Evolutionary conservation across 441 rosid genomes (phyloP), one percentile per base, ranked within the genome.

Genomic region (Viola pubescens): DNA sequence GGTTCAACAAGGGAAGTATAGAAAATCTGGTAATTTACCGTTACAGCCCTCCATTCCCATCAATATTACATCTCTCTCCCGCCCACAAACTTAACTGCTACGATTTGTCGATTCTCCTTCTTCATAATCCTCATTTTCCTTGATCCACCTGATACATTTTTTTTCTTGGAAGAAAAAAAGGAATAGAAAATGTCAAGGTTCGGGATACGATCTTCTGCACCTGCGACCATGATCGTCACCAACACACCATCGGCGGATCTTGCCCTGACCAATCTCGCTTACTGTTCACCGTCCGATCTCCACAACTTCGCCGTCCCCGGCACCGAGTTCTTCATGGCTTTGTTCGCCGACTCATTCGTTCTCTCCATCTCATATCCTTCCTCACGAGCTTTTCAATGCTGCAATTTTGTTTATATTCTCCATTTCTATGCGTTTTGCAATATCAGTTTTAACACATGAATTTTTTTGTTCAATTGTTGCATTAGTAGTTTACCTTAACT

Each of bases 291-390:
- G 46, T 63, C 97, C 72, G 97, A 90, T 83, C 81, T 88, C 58
- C 87, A 73, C 64, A 74, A 66, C 43, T 94, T 90, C 80, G 68
- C 84, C 61, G 85, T 90, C 66, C 96, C 95, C n/a, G 89, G 83
- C 39, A 71, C 89, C 73, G 85, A 73, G 69, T 83, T 81, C 70
- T 80, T 74, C 79, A 75, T 94, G 60, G 96, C 91, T 62, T 75
- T 79, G 54, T 71, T 90, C 37, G 86, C 70, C 42, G 85, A 86
- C 26, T 70, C 74, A 64, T 75, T 81, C 64, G 83, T 94, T 68
- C 87, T 86, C 12, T 79, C 97, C 6, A 60, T 90, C 9, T 81
- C 87, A 88, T 86, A 94, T 94, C 97, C 96, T 90, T 81, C 69
- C 13, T 12, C 49, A 37, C 19, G n/a, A 16, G 39, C 19, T 9